Base-by-base conservation (phyloP, 768 basidiomycete genomes). In the Mycena maculata region DNA sequence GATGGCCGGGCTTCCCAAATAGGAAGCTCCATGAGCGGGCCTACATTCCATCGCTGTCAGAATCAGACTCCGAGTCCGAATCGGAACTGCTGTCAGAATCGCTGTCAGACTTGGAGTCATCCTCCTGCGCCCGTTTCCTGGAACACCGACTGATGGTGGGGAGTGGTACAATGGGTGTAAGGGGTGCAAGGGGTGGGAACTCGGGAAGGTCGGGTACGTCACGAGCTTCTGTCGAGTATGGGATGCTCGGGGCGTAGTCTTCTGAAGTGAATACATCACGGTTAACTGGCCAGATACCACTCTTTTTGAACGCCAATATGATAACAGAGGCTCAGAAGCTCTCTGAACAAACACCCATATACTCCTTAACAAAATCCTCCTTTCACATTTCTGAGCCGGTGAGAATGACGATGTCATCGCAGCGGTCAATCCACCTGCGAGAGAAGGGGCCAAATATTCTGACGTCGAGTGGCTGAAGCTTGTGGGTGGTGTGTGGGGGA, bases 381-480 rank as follows among this genome's bases (percentile, higher is more conserved):
- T 49, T 49, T 28, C 13, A 4, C 27, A 49, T 49, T 16, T 49
- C 48, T 28, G 15, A 2, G 8, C 48, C 48, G 3, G 25, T 49
- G 27, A 28, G 27, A 25, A 28, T 28, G 15, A 49, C 27, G 13
- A 49, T 18, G 15, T 49, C 27, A 28, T 27, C 52, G 41, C 72
- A 71, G 6, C 41, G 60, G 23, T 67, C 64, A 18, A 64, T 45
- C 78, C 79, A 81, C 22, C 38, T 55, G 0, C 15, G 28, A 27
- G 72, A 69, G 1, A 81, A 49, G 0, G 72, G 75, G 1, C 69
- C 72, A 66, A 82, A 82, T 31, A 78, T 67, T 0, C 76, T 75
- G 47, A 81, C 77, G 69, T 81, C 75, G 23, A 78, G 73, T 1
- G 79, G 78, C 69, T 81, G 80, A 0, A 80, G 74, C 8, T 69